Percentiles rank a stretch among this genome's conserved stretches.
Evolutionary conservation across 352 stramenopile species (phyloP).

Genomic region (Globisporangium cystogenes): DNA sequence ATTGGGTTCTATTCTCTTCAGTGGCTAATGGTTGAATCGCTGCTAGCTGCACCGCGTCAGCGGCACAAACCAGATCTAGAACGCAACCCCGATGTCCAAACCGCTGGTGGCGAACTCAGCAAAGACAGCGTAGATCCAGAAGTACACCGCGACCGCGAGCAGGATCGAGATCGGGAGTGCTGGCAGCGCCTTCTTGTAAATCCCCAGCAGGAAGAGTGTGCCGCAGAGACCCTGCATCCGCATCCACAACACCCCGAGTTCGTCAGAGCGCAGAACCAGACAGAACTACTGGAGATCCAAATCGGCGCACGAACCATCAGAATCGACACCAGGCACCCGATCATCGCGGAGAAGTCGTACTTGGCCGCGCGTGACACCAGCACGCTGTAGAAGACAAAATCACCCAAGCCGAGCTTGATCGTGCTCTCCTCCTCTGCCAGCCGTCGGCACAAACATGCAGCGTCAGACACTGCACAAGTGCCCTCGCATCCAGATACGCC

Average conservation of each 20-base stretch:
- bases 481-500: too few species aligned
- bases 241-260: conserved; percentile 1
- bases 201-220: conserved; percentile 94
- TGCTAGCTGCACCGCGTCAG: not conserved
- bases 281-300: not conserved
- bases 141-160: conserved; percentile 69
- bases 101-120: conserved; percentile 53
- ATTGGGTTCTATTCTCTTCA: not conserved
- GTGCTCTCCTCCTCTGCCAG: conserved; percentile 64
- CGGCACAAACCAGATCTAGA: conserved; percentile 1
- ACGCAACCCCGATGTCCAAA: conserved; percentile 26
- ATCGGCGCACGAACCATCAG: conserved; percentile 68
- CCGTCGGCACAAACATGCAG: not conserved
- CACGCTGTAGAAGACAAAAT: conserved; percentile 99
- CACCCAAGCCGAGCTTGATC: conserved; percentile 95
- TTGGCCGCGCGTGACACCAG: conserved; percentile 95
- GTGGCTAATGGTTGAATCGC: not conserved
- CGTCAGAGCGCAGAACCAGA: not conserved
- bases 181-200: conserved; percentile 95
- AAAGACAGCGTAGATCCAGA: conserved; percentile 73
- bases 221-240: conserved; percentile 76
- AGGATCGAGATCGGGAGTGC: conserved; percentile 95
- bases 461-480: not conserved
- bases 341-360: conserved; percentile 95
- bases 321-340: conserved; percentile 90